Base-by-base conservation (phyloP, 805 yeast genomes). In the Kazachstania martiniae region DNA sequence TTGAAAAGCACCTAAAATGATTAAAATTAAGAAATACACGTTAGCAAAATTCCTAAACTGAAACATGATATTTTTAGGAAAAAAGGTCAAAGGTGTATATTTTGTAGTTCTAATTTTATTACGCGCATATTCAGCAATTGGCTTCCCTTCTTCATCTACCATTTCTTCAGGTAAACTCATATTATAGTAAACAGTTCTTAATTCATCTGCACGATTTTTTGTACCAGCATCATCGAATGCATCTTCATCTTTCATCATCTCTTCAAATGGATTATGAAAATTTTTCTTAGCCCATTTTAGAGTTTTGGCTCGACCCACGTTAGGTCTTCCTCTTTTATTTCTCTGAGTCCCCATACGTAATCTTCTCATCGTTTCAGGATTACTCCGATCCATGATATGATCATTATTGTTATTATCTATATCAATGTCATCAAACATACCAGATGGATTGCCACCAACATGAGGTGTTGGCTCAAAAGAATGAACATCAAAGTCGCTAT, bases 91-190 rank as follows among this genome's bases (percentile, higher is more conserved):
- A 5, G 97, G 95, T 2, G 96, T 89, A 58, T 89, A 89, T 61
- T 85, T 89, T 3, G 98, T 85, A 0, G 97, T 86, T 62, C 96
- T 74, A 44, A 91, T 84, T 56, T 91, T 87, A 63, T 89, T 89
- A 39, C 95, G 70, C 8, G 93, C 75, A 51, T 81, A 89, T n/a
- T 57, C 52, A 0, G 66, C 63, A 13, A 47, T 50, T 2, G 89
- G 82, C 23, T 70, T 66, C 10, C 79, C 77, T 2, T 75, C 68
- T 49, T 73, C 74, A 38, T 76, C 77, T 14, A 72, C 31, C 53
- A 66, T 58, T 23, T 69, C 68, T 15, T 66, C 72, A 1, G 91
- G 86, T 18, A 81, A 53, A 3, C 65, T 62, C 46, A 69, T 49
- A 49, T 81, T 80, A 61, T 76, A 68, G 35, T 68, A 77, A 12